Evolutionary conservation across 768 basidiomycete species (phyloP), one percentile per base, ranked within the genome.

Genomic region (Mycena albidolilacea): DNA sequence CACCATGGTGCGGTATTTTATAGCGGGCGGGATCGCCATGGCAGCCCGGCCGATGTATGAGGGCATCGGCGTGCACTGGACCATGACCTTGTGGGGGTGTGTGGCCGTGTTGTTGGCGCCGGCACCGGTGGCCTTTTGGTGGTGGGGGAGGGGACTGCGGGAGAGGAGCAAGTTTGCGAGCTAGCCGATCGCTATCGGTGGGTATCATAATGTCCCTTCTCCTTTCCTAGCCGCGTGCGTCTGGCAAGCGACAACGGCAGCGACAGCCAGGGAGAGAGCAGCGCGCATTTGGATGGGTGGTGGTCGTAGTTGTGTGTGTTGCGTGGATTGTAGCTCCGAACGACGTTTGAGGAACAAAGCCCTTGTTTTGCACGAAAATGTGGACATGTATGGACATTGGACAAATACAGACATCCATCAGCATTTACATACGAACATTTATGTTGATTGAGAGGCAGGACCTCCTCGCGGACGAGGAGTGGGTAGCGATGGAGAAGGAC

Each of bases 141-240:
- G 59, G 59, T 60, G 59, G 59, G 59, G 37, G 1, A 60, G 21
- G 38, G 38, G 39, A 30, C 59, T 60, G 59, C 12, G 59, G 59
- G 59, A 60, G 59, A 60, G 59, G 59, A 60, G 59, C 59, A 60
- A 60, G 39, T 60, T 60, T 60, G 59, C 59, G 59, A 38, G 17
- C 23, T 59, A 59, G 57, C 35, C 35, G 57, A 59, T 17, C 38
- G 37, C 37, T 59, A 59, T 59, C 57, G 57, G 35, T 59, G 23
- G 52, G 52, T 21, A 23, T 30, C 21, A 10, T 38, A 35, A 39
- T 59, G 57, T 37, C 35, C 37, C 57, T 59, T 38, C 57, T 38
- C 38, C 35, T 43, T 43, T 43, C 41, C 41, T 43, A 12, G 41
- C 41, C 3, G 41, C 35, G 30, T 38, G 57, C 35, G 57, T 59